phyloP scores from a whole-genome alignment of 2,329 filamentous ascomycete species.

The Tolypocladium capitatum region DNA sequence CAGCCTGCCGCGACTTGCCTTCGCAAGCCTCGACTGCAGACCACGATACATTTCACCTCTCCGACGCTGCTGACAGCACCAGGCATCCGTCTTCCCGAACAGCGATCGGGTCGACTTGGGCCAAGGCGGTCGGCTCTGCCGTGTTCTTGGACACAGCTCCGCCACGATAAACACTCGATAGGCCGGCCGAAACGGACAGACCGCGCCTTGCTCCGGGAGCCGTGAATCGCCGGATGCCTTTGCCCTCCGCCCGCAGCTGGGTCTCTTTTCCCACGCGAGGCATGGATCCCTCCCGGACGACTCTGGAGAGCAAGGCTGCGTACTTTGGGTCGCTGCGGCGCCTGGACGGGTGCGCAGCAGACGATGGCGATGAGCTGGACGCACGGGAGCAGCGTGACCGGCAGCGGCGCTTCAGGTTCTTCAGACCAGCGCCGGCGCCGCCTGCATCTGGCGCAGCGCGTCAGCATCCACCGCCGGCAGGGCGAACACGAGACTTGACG shows the following conservation, averaged over 20 bases:
- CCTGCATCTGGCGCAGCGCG: not conserved
- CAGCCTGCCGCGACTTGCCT: no score
- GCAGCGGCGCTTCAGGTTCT: slow-evolving; percentile 15
- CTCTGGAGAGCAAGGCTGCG: slow-evolving; percentile 27
- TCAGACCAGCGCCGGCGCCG: slow-evolving; percentile 6
- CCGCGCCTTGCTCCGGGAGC: not conserved
- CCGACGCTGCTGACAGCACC: not conserved
- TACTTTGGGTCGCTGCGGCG: slow-evolving; percentile 31
- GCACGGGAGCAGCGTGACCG: slow-evolving; percentile 20
- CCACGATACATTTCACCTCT: not conserved
- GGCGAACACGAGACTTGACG: not conserved
- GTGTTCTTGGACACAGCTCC: no score
- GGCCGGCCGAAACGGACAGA: not conserved
- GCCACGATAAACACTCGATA: not conserved
- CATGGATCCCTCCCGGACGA: not conserved
- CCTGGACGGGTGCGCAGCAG: slow-evolving; percentile 7
- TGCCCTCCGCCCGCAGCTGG: not conserved
- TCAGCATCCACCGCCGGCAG: not conserved
- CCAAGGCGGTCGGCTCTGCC: not conserved
- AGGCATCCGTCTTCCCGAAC: not conserved
- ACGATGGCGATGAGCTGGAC: slow-evolving; percentile 18
- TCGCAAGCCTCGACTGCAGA: no score
- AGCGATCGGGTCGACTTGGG: not conserved
- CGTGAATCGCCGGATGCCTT: not conserved
- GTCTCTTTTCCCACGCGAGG: not conserved